Evolutionary conservation across 2,329 filamentous ascomycete species (phyloP), one percentile per base, ranked within the genome.

Genomic region (Pseudogymnoascus sp.): DNA sequence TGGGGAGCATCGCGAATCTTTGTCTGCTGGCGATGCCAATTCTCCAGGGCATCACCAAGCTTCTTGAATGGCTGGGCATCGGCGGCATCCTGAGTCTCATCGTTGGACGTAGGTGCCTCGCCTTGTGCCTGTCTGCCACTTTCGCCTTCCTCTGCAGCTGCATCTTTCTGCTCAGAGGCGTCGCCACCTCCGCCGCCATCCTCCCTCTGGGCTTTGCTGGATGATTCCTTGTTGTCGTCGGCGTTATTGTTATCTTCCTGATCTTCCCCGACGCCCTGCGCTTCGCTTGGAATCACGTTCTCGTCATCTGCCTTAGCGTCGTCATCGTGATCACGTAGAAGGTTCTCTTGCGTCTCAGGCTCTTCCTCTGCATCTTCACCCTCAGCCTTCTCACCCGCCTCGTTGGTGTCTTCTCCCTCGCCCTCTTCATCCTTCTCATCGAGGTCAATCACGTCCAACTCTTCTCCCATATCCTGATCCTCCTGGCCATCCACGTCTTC

Each of bases 1-100:
- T 61, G 11, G 82, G 78, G 57, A 85, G 81, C 19, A 75, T 75
- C 42, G 80, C 76, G 62, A 69, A 99, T 97, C 66, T 96, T 89
- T 57, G 85, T 85, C 71, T 96, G 90, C 71, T 92, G 90, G 64
- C 90, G 85, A 75, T 97, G 93, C 91, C 93, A 99, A 69, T 88
- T 86, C 74, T 97, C 93, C 33, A 99, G 81, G 5, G 91, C 89
- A 77, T 99, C 92, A 21, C 95, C 95, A 31, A 99, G 84, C 72
- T 96, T 96, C 78, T 95, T 95, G 81, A 97, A 96, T 1, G 92
- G 90, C 68, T 95, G 86, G 53, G 80, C 78, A 61, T 83, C 75
- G 4, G 72, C 70, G 23, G 75, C 74, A 38, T 79, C 75, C 68
- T 80, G 73, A 15, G 75, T 73, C 15, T 75, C 73, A 33, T 74